These are phyloP conservation scores for Diaporthe citriasiana DNA, from an alignment of 2,329 filamentous ascomycete species.

Conservation along the genomic window DNA sequence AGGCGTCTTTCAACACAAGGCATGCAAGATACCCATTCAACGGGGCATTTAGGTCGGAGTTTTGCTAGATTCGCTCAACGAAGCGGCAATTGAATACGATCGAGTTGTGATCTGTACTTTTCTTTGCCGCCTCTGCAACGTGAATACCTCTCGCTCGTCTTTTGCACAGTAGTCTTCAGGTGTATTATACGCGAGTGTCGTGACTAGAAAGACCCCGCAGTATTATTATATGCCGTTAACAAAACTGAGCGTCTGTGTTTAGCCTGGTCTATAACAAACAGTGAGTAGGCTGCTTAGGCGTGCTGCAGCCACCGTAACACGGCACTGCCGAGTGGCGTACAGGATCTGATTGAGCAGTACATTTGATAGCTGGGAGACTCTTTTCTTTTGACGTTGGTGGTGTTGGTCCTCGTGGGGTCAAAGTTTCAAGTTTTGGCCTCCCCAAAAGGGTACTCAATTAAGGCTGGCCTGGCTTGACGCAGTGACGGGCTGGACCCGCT, in stretches of 20 bases:
- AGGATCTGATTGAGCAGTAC: not conserved
- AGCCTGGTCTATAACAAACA: no score
- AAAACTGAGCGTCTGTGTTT: no score
- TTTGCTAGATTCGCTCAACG: slow-evolving; percentile 37
- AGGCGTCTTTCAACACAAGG: slow-evolving; percentile 54
- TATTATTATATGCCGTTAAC: no score
- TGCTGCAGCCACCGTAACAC: not conserved
- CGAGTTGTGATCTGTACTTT: slow-evolving; percentile 3
- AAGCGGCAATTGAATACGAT: slow-evolving; percentile 32
- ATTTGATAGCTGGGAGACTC: not conserved
- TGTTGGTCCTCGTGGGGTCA: not conserved
- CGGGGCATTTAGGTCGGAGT: slow-evolving; percentile 37
- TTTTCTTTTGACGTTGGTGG: no score
- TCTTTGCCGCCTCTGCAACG: no score
- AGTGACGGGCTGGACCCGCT: not conserved
- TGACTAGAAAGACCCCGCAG: no score
- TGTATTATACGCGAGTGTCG: no score
- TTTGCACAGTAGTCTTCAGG: no score
- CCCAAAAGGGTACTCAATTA: slow-evolving; percentile 11
- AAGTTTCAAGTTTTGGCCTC: not conserved
- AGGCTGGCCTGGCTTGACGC: not conserved
- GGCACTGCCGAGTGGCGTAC: not conserved
- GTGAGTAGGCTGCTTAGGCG: no score
- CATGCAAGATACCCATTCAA: slow-evolving; percentile 39
- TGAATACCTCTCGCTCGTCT: not conserved